A percentile compares a stretch with the other conserved stretches of the same genome.
phyloP scores from a whole-genome alignment of 2,329 filamentous ascomycete species.

The Fusarium gaditjirri region DNA sequence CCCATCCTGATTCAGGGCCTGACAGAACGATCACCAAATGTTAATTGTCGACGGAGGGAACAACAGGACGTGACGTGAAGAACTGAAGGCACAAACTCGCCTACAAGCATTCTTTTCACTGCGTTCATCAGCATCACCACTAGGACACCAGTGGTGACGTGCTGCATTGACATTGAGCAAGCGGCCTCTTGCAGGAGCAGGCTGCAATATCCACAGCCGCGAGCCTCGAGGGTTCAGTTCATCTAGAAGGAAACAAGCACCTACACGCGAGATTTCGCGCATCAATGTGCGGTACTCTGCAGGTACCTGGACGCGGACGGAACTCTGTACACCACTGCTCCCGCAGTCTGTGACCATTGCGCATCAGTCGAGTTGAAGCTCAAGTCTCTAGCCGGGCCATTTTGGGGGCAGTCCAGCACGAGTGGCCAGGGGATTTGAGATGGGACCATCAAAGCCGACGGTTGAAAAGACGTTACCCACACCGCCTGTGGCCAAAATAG shows the following conservation, averaged over 20 bases:
- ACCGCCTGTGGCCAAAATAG: slow-evolving; percentile 50
- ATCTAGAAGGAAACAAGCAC: slow-evolving; percentile 27
- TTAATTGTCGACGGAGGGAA: slow-evolving; percentile 22
- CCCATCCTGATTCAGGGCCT: slow-evolving; percentile 41
- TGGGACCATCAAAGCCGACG: slow-evolving; percentile 29
- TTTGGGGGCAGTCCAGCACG: slow-evolving; percentile 37
- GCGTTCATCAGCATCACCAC: neutral
- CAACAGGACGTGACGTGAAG: slow-evolving; percentile 11
- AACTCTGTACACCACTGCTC: slow-evolving; percentile 28
- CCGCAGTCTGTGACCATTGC: slow-evolving; percentile 36
- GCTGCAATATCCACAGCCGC: slow-evolving; percentile 25
- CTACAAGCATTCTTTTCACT: slow-evolving; percentile 18
- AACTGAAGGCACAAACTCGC: slow-evolving; percentile 13
- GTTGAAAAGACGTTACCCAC: slow-evolving; percentile 41
- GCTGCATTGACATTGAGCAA: slow-evolving; percentile 28
- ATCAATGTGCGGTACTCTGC: slow-evolving; percentile 25
- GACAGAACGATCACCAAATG: slow-evolving; percentile 21
- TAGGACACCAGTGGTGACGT: slow-evolving; percentile 28
- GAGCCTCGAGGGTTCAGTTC: slow-evolving; percentile 30
- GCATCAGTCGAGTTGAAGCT: slow-evolving; percentile 39
- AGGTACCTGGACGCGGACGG: slow-evolving; percentile 27
- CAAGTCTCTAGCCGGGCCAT: slow-evolving; percentile 37
- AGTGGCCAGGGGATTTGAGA: slow-evolving; percentile 22
- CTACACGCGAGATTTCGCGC: slow-evolving; percentile 21
- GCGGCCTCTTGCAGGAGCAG: slow-evolving; percentile 16